Percentiles rank a stretch among this genome's conserved stretches.
phyloP scores from a whole-genome alignment of 805 yeast species.

The Candida chauliodis region DNA sequence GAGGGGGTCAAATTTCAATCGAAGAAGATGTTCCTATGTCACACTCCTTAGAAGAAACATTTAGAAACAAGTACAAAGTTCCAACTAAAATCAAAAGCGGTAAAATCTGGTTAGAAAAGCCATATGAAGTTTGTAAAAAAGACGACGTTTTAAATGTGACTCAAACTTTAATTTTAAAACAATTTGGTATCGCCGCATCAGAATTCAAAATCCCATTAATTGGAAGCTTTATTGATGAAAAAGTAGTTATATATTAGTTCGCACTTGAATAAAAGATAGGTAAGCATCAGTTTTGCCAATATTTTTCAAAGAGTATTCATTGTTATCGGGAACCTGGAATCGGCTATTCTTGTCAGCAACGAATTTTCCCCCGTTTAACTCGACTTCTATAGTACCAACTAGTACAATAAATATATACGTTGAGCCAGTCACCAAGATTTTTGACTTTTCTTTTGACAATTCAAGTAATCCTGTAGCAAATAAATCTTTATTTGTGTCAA shows the following conservation, averaged over 20 bases:
- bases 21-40: slow-evolving; percentile 97
- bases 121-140: slow-evolving; percentile 73
- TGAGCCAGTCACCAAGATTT: slow-evolving; percentile 60
- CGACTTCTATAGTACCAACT: slow-evolving; percentile 66
- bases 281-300: slow-evolving; percentile 55
- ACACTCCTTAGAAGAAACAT: slow-evolving; percentile 89
- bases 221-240: slow-evolving; percentile 54
- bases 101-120: slow-evolving; percentile 72
- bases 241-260: slow-evolving; percentile 8
- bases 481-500: slow-evolving; percentile 57
- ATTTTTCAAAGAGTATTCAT: slow-evolving; percentile 66
- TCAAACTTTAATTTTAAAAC: slow-evolving; percentile 88
- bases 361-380: slow-evolving; percentile 55
- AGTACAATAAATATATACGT: slow-evolving; percentile 74
- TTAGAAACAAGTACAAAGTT: slow-evolving; percentile 83
- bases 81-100: slow-evolving; percentile 92
- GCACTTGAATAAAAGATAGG: slow-evolving; percentile 68
- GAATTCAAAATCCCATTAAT: slow-evolving; percentile 78
- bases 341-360: slow-evolving; percentile 69
- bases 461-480: slow-evolving; percentile 74
- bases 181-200: slow-evolving; percentile 92
- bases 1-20: slow-evolving; percentile 86
- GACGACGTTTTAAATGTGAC: slow-evolving; percentile 84
- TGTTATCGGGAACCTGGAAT: slow-evolving; percentile 77
- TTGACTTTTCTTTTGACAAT: slow-evolving; percentile 59